Base-by-base conservation (phyloP, 441 rosid genomes). In the Heliophila coronopifolia region DNA sequence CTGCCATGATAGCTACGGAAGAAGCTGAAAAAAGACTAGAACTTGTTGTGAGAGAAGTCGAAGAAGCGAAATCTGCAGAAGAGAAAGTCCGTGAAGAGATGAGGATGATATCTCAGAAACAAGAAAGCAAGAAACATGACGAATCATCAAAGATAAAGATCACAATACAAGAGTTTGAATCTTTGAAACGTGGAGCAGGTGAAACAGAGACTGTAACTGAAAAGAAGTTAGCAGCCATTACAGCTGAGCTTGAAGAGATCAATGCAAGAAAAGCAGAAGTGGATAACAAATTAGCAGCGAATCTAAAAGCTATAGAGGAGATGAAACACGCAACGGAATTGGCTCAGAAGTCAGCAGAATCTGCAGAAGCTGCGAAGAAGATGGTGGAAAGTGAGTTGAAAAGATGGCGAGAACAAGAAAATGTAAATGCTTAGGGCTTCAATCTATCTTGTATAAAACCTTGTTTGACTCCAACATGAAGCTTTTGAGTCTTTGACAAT, bases 281-380 rank as follows among this genome's bases (percentile, higher is more conserved):
- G 0, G 87, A 75, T 22, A 63, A 25, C 13, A 77, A 70, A 44
- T 8, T 78, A 51, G 81, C 53, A 50, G 86, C 73, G 3, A 73
- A 50, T 26, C 40, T 77, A 54, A 71, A 71, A 59, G 79, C 81
- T 3, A 62, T 78, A 1, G 77, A 77, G 65, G 92, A 86, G 68
- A 77, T 86, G 49, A 67, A 81, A 23, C 65, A 70, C 8, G 94
- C 87, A 4, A 86, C 80, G 1, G 87, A 77, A 1, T 22, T 74
- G 38, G 98, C 96, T 27, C 54, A 81, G 67, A 82, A 67, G 67
- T 74, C 90, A 15, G 81, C 84, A 11, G 78, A 80, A 40, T 63
- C 61, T 50, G 85, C 95, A 7, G 84, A 78, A 52, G 77, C 89
- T 0, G 92, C 92, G 4, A 74, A 78, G 60, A 71, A 14, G n/a